Percentiles rank a stretch among this genome's conserved stretches.
phyloP scores from a whole-genome alignment of 768 basidiomycete genomes.

The Trametes meyenii region DNA sequence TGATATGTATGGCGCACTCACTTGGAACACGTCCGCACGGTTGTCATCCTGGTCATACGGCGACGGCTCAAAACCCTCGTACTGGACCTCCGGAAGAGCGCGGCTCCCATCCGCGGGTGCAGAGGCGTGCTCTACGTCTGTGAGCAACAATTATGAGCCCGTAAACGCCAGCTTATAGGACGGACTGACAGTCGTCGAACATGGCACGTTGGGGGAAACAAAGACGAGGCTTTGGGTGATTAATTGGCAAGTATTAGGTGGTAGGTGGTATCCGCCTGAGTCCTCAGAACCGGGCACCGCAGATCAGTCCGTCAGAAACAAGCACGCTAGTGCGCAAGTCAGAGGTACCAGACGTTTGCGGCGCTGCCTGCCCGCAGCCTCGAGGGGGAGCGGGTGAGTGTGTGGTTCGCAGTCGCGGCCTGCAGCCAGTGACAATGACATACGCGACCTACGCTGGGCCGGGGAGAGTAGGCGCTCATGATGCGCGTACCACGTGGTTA shows the following conservation, averaged over 20 bases:
- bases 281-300: too few relatives aligned
- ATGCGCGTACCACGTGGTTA: constrained; percentile 10
- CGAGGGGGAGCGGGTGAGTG: background rate
- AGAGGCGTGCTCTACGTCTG: constrained; percentile 87
- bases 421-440: background rate
- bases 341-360: background rate
- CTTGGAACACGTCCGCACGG: constrained; percentile 42
- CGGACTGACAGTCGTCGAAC: constrained; percentile 9
- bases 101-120: constrained; percentile 45
- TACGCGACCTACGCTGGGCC: background rate
- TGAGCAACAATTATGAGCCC: constrained; percentile 11
- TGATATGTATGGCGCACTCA: constrained; percentile 20
- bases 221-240: too few relatives aligned
- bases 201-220: background rate
- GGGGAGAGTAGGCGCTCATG: constrained; percentile 7
- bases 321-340: background rate
- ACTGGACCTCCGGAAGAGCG: constrained; percentile 64
- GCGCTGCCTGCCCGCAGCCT: constrained; percentile 8
- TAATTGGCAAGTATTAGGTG: too few relatives aligned
- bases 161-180: background rate
- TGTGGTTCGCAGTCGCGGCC: background rate
- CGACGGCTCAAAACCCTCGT: constrained; percentile 87
- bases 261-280: too few relatives aligned
- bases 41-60: constrained; percentile 57
- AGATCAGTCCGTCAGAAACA: too few relatives aligned